Evolutionary conservation across 192 early-diverging fungal species (phyloP).

Genomic region (Coemansia sp.): DNA sequence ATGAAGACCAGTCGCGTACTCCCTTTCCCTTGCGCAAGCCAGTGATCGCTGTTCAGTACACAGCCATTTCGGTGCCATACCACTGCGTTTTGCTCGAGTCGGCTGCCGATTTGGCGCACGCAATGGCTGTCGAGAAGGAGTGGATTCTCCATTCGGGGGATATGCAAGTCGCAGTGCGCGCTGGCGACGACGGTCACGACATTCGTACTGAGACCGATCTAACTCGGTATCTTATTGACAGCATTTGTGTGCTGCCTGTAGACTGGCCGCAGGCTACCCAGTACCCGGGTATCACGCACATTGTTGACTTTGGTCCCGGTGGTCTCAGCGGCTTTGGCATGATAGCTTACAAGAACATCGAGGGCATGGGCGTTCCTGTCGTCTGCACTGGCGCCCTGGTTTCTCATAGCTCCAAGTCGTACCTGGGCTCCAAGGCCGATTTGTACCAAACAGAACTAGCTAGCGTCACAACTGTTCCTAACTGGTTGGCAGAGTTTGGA

Average conservation of each 20-base stretch:
- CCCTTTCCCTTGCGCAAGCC: conserved; percentile 81
- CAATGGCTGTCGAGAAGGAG: conserved; percentile 23
- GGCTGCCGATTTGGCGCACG: background rate
- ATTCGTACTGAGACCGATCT: conserved; percentile 63
- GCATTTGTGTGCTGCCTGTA: conserved; percentile 66
- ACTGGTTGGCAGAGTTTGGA: conserved; percentile 86
- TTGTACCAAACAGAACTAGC: conserved; percentile 69
- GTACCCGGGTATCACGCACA: conserved; percentile 69
- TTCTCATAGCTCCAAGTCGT: conserved; percentile 29
- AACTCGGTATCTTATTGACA: conserved; percentile 68
- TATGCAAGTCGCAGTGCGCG: conserved; percentile 66
- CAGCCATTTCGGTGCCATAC: conserved; percentile 91
- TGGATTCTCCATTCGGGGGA: conserved; percentile 24
- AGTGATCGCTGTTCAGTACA: conserved; percentile 76
- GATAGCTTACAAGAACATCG: conserved; percentile 85
- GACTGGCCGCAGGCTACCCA: conserved; percentile 66
- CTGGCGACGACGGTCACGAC: conserved; percentile 83
- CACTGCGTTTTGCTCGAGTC: conserved; percentile 27
- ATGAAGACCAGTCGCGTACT: conserved; percentile 66
- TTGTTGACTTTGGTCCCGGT: conserved; percentile 94
- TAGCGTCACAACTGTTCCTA: conserved; percentile 72
- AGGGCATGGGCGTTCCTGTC: conserved; percentile 78
- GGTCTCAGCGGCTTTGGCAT: conserved; percentile 82
- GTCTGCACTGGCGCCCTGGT: conserved; percentile 29
- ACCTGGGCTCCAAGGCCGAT: conserved; percentile 73